These are phyloP conservation scores for Annulohypoxylon nitens DNA, from an alignment of 495 filamentous ascomycete species.

Conservation along the genomic window DNA sequence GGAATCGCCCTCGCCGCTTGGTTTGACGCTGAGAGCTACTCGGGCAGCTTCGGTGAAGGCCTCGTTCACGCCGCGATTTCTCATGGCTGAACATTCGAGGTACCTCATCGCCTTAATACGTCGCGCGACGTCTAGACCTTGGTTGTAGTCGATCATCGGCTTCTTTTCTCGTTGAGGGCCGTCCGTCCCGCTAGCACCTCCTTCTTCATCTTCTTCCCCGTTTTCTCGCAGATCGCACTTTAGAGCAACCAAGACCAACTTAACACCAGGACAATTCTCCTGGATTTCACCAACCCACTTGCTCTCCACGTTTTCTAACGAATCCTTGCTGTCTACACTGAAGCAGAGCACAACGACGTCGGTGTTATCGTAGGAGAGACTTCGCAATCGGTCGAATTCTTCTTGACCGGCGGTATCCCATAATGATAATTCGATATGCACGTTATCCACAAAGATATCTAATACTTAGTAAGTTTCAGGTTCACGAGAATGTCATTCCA, in stretches of 20 bases:
- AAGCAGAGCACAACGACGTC: constrained; percentile 99
- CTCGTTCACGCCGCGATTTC: constrained; percentile 96
- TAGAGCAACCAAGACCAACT: constrained; percentile 93
- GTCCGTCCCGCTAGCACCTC: constrained; percentile 52
- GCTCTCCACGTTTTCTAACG: constrained; percentile 96
- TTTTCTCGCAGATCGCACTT: constrained; percentile 94
- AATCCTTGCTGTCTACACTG: constrained; percentile 94
- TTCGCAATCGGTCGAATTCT: constrained; percentile 97
- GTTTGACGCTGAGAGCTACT: constrained; percentile 92
- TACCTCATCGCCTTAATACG: constrained; percentile 91
- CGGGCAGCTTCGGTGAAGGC: constrained; percentile 98
- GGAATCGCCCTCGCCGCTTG: constrained; percentile 80
- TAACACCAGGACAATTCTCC: constrained; percentile 95
- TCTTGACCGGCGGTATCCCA: constrained; percentile 99
- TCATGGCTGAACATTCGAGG: constrained; percentile 98
- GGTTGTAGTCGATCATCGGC: constrained; percentile 88
- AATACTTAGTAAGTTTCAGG: constrained; percentile 26
- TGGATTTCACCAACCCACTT: constrained; percentile 99
- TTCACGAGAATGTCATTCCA: neutral
- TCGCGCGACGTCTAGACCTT: constrained; percentile 92
- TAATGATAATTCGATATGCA: constrained; percentile 94
- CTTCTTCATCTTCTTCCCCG: constrained; percentile 67
- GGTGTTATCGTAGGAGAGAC: constrained; percentile 93
- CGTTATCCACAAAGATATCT: constrained; percentile 98
- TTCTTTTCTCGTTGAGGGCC: constrained; percentile 68